phyloP scores from a whole-genome alignment of 2,329 filamentous ascomycete genomes.

The Lomentospora prolificans region DNA sequence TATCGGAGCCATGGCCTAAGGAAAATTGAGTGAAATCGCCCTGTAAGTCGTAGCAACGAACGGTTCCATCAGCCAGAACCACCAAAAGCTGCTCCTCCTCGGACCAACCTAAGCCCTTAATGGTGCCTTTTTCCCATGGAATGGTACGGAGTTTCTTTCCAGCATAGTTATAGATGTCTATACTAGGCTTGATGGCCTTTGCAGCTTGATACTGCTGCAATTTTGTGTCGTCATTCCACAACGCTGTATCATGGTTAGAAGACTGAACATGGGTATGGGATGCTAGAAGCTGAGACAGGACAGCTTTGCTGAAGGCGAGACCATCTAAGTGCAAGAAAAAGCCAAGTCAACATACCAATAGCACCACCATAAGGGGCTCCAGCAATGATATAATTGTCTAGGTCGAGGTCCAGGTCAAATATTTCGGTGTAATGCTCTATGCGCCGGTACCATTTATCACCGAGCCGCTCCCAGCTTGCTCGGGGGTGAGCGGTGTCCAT shows the following conservation, averaged over 20 bases:
- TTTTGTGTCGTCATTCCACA: conserved; percentile 83
- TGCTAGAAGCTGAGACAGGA: background rate
- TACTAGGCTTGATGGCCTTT: conserved; percentile 65
- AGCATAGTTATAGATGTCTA: conserved; percentile 90
- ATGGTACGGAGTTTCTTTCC: conserved; percentile 81
- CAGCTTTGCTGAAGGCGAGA: background rate
- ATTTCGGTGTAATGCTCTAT: conserved; percentile 85
- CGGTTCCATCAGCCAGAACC: conserved; percentile 79
- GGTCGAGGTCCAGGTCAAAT: conserved; percentile 86
- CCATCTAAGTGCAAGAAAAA: no score
- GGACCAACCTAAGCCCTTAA: conserved; percentile 89
- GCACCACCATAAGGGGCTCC: conserved; percentile 91
- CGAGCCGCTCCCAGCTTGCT: conserved; percentile 89
- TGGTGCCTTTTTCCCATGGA: conserved; percentile 81
- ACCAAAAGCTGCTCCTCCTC: conserved; percentile 89
- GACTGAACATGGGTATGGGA: no score
- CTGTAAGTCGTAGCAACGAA: conserved; percentile 86
- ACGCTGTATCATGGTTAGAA: conserved; percentile 43
- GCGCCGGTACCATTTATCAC: conserved; percentile 91
- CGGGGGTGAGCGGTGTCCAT: conserved; percentile 59
- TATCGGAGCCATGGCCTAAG: conserved; percentile 79
- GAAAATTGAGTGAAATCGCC: conserved; percentile 93
- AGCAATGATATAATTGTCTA: conserved; percentile 86
- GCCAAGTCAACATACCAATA: conserved; percentile 60
- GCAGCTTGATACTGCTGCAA: conserved; percentile 67